These are phyloP conservation scores for Fusarium dimerum DNA, from an alignment of 2,329 filamentous ascomycete genomes.

Conservation along the genomic window DNA sequence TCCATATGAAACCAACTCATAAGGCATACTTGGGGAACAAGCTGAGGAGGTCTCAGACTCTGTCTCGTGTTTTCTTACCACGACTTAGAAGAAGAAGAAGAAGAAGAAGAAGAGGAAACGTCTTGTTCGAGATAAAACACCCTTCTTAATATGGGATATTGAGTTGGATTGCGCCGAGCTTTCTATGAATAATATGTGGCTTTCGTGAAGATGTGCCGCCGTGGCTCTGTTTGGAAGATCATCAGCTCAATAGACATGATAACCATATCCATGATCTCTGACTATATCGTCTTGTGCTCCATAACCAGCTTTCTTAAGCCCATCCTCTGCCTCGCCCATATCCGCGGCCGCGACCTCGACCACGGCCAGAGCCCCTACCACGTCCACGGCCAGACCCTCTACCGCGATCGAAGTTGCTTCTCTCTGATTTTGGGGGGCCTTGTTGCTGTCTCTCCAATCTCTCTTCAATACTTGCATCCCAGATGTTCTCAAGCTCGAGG, in stretches of 20 bases:
- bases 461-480: conserved; percentile 72
- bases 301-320: conserved; percentile 24
- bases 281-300: neutral
- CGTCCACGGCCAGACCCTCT: conserved; percentile 38
- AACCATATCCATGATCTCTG: no score
- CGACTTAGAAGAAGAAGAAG: no score
- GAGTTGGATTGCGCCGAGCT: no score
- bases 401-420: conserved; percentile 38
- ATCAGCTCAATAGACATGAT: no score
- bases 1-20: neutral
- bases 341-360: conserved; percentile 34
- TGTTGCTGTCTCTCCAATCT: conserved; percentile 56
- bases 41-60: neutral
- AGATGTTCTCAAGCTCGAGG: conserved; percentile 75
- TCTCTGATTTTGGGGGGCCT: conserved; percentile 53
- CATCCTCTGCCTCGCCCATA: conserved; percentile 26
- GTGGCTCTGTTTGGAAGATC: no score
- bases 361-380: conserved; percentile 38
- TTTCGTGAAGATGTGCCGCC: no score
- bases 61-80: no score
- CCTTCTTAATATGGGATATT: no score
- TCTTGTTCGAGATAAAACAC: no score
- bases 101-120: no score
- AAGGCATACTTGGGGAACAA: neutral
- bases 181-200: no score